Evolutionary conservation across 441 rosid genomes (phyloP).

Genomic region (Biscutella laevigata): DNA sequence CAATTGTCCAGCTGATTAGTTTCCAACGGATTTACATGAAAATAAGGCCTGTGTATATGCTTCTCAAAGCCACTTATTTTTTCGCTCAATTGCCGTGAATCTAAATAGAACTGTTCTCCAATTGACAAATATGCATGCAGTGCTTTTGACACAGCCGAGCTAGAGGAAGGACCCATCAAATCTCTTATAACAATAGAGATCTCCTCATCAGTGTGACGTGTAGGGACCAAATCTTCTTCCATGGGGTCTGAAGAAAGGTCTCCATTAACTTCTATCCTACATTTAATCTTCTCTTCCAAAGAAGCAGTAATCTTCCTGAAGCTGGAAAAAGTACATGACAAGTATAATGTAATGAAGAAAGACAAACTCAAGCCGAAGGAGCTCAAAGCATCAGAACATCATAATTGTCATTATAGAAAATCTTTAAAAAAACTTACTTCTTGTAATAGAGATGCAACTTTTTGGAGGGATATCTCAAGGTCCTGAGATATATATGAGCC

Average conservation of each 20-base stretch:
- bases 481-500: constrained; percentile 55
- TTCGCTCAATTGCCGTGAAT: constrained; percentile 41
- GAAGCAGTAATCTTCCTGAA: constrained; percentile 58
- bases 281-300: constrained; percentile 51
- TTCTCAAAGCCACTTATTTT: constrained; percentile 57
- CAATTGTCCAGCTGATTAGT: constrained; percentile 53
- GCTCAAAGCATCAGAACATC: not conserved
- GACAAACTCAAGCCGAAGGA: not conserved
- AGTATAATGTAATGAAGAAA: not conserved
- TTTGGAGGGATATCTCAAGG: constrained; percentile 67
- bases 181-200: constrained; percentile 44
- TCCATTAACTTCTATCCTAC: constrained; percentile 19
- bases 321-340: constrained; percentile 36
- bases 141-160: constrained; percentile 39
- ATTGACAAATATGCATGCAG: constrained; percentile 45
- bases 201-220: constrained; percentile 35
- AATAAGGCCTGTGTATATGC: constrained; percentile 58
- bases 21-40: constrained; percentile 68
- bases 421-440: constrained; percentile 34
- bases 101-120: constrained; percentile 50
- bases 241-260: constrained; percentile 33
- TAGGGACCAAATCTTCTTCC: constrained; percentile 35
- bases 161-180: constrained; percentile 53
- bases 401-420: not conserved
- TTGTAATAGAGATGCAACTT: constrained; percentile 56